Base-by-base conservation (phyloP, 2,329 filamentous ascomycete genomes). In the Akanthomyces uredinophilus region DNA sequence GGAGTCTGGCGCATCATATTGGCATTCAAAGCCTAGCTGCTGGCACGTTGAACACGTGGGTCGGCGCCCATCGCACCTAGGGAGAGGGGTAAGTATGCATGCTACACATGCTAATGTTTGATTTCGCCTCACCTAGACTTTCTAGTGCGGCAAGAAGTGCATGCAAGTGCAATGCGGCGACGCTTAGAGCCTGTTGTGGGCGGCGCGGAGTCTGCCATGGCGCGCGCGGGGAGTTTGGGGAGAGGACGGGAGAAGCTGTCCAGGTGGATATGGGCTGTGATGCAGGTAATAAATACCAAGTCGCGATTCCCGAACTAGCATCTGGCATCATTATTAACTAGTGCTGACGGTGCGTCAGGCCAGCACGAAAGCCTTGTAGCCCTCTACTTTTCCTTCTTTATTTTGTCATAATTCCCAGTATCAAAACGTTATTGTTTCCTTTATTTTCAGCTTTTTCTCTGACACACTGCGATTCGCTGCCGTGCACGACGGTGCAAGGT, bases 41-140 rank as follows among this genome's bases (percentile, higher is more conserved):
- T 53, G 41, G 44, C 67, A 69, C 14, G 65, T 62, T n/a, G 64
- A 63, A 37, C 67, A 69, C 24, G 62, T 63, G 2, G 68, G 68
- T 27, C 68, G 61, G 10, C 60, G 60, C 18, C 68, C 68, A 44
- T 68, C 65, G n/a, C 67, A 68, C 55, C 66, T 69, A 47, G 29
- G 18, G 16, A 13, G 46, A 41, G 1, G 37, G n/a, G 49, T 37
- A 20, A 50, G 56, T 44, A 10, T 8, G 5, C 29, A 39, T 47
- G 27, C 11, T 32, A 47, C 24, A 37, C 43, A 6, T 29, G 22
- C 13, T 24, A 27, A 8, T 37, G 5, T 18, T 32, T 24, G 5
- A 29, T 6, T 13, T 11, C 29, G 16, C 18, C 61, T 20, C 65
- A 68, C 59, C 65, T 65, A 20, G 68, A 69, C 53, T 69, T 69